Percentiles rank a stretch among this genome's conserved stretches.
Conservation (phyloP, 2,329 filamentous ascomycete species). For the Phialophora tarda region DNA sequence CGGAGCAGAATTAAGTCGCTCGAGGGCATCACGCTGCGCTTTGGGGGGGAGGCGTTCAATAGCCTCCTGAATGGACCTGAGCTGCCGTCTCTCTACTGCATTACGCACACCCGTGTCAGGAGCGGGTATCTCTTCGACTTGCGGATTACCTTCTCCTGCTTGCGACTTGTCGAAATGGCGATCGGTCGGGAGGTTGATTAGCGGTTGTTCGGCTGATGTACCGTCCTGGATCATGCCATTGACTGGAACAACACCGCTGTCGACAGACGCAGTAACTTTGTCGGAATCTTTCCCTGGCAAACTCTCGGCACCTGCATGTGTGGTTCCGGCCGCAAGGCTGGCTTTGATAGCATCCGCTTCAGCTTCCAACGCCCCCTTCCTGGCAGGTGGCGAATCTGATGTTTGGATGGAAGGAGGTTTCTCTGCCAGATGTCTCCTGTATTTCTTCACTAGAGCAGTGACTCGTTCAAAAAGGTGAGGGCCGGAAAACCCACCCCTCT, state of each 20-base stretch:
- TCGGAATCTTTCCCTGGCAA: constrained; percentile 4
- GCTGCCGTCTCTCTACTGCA: constrained; percentile 22
- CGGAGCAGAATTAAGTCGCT: constrained; percentile 15
- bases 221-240: constrained; percentile 19
- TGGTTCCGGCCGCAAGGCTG: constrained; percentile 14
- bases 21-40: constrained; percentile 30
- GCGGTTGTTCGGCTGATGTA: constrained; percentile 31
- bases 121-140: constrained; percentile 3
- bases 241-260: constrained; percentile 28
- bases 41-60: constrained; percentile 31
- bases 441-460: constrained; percentile 76
- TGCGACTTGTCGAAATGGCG: constrained; percentile 29
- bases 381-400: neutral
- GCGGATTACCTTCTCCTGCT: constrained; percentile 24
- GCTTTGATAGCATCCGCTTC: constrained; percentile 31
- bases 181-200: constrained; percentile 29
- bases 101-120: constrained; percentile 4
- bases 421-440: constrained; percentile 71
- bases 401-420: constrained; percentile 23
- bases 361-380: constrained; percentile 26
- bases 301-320: constrained; percentile 5
- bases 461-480: constrained; percentile 86
- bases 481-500: constrained; percentile 88
- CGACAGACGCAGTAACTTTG: constrained; percentile 24
- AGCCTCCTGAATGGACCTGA: constrained; percentile 30